Conservation (phyloP, 192 early-diverging fungal genomes). For the Cetraspora pellucida region DNA sequence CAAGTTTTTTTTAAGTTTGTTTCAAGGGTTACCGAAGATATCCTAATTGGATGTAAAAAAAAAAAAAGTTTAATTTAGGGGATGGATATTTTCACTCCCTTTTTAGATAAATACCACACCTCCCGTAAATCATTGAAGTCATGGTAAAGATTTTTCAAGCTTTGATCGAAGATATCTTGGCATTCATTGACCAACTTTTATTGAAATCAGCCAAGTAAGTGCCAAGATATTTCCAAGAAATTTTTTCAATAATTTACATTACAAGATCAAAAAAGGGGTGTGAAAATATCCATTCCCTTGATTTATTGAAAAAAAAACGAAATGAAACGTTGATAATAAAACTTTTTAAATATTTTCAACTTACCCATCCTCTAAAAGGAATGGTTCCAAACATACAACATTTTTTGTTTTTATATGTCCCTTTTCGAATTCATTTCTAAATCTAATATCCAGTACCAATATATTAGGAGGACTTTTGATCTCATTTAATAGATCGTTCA, state of each 20-base stretch:
- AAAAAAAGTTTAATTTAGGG: too few species aligned
- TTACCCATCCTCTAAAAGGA: constrained; percentile 25
- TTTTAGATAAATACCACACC: too few species aligned
- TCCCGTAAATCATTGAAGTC: too few species aligned
- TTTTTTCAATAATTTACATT: neutral
- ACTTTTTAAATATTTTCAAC: neutral
- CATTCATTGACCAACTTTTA: too few species aligned
- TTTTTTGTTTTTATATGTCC: constrained; percentile 33
- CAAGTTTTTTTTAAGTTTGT: constrained; percentile 15
- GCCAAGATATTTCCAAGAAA: too few species aligned
- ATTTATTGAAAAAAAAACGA: neutral
- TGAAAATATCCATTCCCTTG: neutral
- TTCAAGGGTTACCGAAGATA: constrained; percentile 24
- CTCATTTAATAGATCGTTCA: neutral
- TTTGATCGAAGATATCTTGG: too few species aligned
- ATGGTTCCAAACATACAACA: constrained; percentile 31
- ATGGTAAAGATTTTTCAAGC: too few species aligned
- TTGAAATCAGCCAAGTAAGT: too few species aligned
- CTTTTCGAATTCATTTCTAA: neutral
- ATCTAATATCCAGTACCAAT: constrained; percentile 28
- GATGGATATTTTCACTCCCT: too few species aligned
- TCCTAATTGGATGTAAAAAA: neutral
- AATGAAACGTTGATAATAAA: too few species aligned
- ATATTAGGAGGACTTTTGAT: neutral
- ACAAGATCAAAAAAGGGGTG: neutral